phyloP scores from a whole-genome alignment of 2,329 filamentous ascomycete species.

The Cercospora berteroae region DNA sequence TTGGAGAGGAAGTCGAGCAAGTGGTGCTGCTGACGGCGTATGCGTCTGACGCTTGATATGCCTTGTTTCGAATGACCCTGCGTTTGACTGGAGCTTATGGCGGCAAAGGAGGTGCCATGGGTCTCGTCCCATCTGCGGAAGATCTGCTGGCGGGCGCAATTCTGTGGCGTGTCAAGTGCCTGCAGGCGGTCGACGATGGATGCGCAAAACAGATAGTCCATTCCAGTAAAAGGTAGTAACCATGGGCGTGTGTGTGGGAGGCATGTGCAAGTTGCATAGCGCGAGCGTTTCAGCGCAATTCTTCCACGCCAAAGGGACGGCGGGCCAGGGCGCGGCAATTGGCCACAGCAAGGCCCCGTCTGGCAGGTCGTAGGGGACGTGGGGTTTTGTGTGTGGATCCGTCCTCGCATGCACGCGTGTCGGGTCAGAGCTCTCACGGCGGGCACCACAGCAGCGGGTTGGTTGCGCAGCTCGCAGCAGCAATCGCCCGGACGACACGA shows the following conservation, averaged over 20 bases:
- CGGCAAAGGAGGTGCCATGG: neutral
- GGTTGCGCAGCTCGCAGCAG: neutral
- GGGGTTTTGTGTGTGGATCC: neutral
- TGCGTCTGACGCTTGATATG: neutral
- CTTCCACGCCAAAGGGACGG: neutral
- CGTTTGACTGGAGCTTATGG: neutral
- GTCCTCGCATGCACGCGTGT: neutral
- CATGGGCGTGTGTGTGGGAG: neutral
- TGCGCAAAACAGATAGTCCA: neutral
- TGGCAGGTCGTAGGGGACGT: neutral
- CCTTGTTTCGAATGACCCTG: neutral
- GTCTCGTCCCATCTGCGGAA: neutral
- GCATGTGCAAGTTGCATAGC: conserved; percentile 9
- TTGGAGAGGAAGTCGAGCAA: neutral
- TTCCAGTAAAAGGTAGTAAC: neutral
- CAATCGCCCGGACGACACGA: neutral
- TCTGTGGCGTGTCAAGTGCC: neutral
- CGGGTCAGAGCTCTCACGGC: neutral
- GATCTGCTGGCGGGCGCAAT: conserved; percentile 2
- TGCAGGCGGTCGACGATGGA: neutral
- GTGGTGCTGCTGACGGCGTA: neutral
- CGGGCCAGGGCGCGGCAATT: no score
- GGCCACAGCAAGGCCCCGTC: neutral
- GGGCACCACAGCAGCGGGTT: neutral
- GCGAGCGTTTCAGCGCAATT: conserved; percentile 1